These are phyloP conservation scores for Tolypocladium amazonense DNA, from an alignment of 2,329 filamentous ascomycete species.

Conservation along the genomic window DNA sequence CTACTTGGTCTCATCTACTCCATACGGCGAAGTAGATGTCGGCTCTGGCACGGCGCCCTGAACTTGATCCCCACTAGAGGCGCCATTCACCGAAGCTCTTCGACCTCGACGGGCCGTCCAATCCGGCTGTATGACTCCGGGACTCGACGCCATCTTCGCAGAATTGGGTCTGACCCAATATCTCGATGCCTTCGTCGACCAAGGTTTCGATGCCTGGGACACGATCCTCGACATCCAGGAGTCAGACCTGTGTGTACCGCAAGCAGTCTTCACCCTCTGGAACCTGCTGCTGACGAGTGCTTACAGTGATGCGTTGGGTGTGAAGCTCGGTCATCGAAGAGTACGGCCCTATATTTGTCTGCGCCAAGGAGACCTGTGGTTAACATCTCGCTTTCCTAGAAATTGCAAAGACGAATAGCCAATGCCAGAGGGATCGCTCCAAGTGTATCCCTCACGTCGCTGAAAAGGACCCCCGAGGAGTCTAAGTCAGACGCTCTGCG, in stretches of 20 bases:
- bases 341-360: slow-evolving; percentile 33
- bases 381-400: slow-evolving; percentile 34
- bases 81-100: background rate
- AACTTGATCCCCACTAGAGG: background rate
- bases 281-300: slow-evolving; percentile 11
- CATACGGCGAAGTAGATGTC: slow-evolving; percentile 7
- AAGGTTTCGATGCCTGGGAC: slow-evolving; percentile 80
- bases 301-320: slow-evolving; percentile 56
- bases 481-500: slow-evolving; percentile 42
- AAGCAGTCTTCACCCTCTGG: background rate
- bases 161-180: slow-evolving; percentile 74
- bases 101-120: background rate
- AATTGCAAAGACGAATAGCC: slow-evolving; percentile 74
- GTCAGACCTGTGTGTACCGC: slow-evolving; percentile 58
- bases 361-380: slow-evolving; percentile 5
- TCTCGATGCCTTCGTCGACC: slow-evolving; percentile 58
- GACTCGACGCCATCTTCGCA: slow-evolving; percentile 55
- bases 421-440: slow-evolving; percentile 56
- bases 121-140: slow-evolving; percentile 34
- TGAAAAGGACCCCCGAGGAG: slow-evolving; percentile 41
- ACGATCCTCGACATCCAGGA: slow-evolving; percentile 77
- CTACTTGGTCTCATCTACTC: background rate
- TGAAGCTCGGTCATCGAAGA: slow-evolving; percentile 72
- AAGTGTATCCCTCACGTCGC: slow-evolving; percentile 38
- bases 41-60: background rate